These are phyloP conservation scores for Hypoxylon intermedium DNA, from an alignment of 495 filamentous ascomycete species.

Conservation along the genomic window DNA sequence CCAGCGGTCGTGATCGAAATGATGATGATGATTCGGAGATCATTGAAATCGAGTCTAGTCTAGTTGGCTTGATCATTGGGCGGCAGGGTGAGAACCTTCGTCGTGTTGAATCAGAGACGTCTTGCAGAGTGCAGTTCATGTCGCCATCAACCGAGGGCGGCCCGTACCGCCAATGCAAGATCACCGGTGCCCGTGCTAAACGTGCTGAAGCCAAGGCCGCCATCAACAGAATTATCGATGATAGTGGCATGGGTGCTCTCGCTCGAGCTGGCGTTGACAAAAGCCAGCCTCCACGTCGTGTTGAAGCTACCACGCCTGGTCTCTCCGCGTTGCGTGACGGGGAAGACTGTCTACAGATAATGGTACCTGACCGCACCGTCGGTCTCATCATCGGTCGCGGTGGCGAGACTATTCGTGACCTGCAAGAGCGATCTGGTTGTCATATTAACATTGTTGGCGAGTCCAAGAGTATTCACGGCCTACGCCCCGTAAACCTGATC, in stretches of 20 bases:
- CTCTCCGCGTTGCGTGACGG: conserved; percentile 67
- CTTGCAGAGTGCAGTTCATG: conserved; percentile 80
- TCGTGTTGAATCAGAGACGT: conserved; percentile 76
- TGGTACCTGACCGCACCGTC: conserved; percentile 89
- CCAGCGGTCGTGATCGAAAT: conserved; percentile 58
- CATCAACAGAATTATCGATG: conserved; percentile 81
- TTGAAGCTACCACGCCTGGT: conserved; percentile 28
- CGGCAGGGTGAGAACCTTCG: conserved; percentile 82
- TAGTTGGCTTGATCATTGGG: conserved; percentile 85
- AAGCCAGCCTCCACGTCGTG: conserved; percentile 29
- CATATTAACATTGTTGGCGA: conserved; percentile 90
- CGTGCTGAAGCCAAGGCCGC: conserved; percentile 73
- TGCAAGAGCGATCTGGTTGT: conserved; percentile 83
- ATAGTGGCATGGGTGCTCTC: conserved; percentile 71
- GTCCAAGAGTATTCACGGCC: conserved; percentile 81
- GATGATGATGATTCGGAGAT: conserved; percentile 71
- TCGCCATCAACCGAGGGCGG: conserved; percentile 71
- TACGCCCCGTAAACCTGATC: conserved; percentile 84
- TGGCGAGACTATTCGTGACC: conserved; percentile 86
- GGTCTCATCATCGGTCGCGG: conserved; percentile 85
- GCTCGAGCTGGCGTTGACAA: conserved; percentile 49
- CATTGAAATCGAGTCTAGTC: conserved; percentile 75
- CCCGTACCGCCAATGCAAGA: conserved; percentile 75
- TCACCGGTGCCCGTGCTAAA: conserved; percentile 69
- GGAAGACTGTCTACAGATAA: conserved; percentile 80